These are phyloP conservation scores for Agaricus blazei DNA, from an alignment of 768 basidiomycete genomes.

Conservation along the genomic window DNA sequence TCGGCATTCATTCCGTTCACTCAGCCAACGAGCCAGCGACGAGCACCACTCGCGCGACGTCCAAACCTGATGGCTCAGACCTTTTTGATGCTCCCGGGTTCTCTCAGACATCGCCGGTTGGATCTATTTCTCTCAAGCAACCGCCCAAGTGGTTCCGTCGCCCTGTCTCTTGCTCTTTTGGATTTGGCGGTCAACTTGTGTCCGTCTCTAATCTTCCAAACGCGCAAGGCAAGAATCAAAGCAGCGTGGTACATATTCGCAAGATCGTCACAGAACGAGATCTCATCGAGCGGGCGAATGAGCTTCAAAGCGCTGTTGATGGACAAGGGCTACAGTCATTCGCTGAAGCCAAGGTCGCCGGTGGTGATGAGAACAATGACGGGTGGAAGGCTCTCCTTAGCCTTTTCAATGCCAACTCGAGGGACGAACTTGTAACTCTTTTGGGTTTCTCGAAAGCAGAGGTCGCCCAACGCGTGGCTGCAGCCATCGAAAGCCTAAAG, in stretches of 20 bases:
- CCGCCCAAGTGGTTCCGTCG: constrained; percentile 96
- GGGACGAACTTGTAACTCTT: constrained; percentile 85
- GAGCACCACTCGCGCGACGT: constrained; percentile 25
- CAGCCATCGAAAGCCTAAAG: constrained; percentile 76
- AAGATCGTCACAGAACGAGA: constrained; percentile 71
- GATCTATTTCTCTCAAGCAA: constrained; percentile 79
- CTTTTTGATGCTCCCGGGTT: constrained; percentile 70
- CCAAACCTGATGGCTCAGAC: constrained; percentile 58
- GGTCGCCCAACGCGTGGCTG: constrained; percentile 70
- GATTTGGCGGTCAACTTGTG: constrained; percentile 87
- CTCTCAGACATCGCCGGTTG: constrained; percentile 41
- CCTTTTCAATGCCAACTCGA: constrained; percentile 83
- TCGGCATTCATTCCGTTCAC: constrained; percentile 91
- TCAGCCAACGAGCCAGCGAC: constrained; percentile 62
- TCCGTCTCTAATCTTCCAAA: constrained; percentile 72
- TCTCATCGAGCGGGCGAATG: constrained; percentile 70
- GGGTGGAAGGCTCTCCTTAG: constrained; percentile 88
- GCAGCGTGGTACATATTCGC: constrained; percentile 74
- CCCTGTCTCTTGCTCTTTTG: constrained; percentile 77
- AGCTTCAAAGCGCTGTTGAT: constrained; percentile 59
- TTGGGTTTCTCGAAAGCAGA: constrained; percentile 92
- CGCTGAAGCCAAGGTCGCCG: constrained; percentile 53
- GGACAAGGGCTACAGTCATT: constrained; percentile 56
- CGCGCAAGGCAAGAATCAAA: constrained; percentile 77
- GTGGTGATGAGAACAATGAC: constrained; percentile 31